Conservation (phyloP, 75 land plant species). For the Pseudotsuga menziesii region DNA sequence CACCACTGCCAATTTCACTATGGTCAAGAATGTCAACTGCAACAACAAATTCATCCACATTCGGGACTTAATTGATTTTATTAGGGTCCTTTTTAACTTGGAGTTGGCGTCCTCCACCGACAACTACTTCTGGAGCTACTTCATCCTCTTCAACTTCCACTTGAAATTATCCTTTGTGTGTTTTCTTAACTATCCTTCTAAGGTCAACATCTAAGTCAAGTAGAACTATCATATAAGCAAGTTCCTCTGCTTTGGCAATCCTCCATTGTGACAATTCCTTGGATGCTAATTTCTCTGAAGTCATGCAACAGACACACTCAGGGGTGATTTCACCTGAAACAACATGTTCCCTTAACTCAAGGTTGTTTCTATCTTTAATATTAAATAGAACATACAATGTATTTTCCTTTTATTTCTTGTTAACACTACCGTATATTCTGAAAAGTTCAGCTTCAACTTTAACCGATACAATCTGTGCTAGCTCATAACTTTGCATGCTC, state of each 20-base stretch:
- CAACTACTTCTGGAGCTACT: slow-evolving; percentile 39
- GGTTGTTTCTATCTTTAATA: slow-evolving; percentile 87
- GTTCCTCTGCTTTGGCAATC: slow-evolving; percentile 93
- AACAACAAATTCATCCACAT: neutral
- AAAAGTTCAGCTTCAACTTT: slow-evolving; percentile 87
- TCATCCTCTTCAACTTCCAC: slow-evolving; percentile 64
- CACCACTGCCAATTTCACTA: neutral
- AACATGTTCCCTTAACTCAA: slow-evolving; percentile 87
- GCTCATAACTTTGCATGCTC: slow-evolving; percentile 14
- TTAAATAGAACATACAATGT: slow-evolving; percentile 92
- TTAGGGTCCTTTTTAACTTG: neutral
- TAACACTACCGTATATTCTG: slow-evolving; percentile 78
- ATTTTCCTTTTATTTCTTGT: slow-evolving; percentile 96
- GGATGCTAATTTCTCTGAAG: slow-evolving; percentile 93
- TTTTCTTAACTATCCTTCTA: slow-evolving; percentile 85
- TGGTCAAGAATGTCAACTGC: neutral
- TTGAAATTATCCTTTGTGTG: slow-evolving; percentile 94
- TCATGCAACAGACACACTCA: slow-evolving; percentile 75
- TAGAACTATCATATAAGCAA: slow-evolving; percentile 85
- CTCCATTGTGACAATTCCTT: slow-evolving; percentile 98
- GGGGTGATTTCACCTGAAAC: slow-evolving; percentile 86
- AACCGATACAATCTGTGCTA: slow-evolving; percentile 41
- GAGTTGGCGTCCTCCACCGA: slow-evolving; percentile 19
- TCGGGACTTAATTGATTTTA: neutral
- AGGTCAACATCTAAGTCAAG: slow-evolving; percentile 73